Evolutionary conservation across 352 stramenopile species (phyloP).

Genomic region (Phytopythium oedochilum): DNA sequence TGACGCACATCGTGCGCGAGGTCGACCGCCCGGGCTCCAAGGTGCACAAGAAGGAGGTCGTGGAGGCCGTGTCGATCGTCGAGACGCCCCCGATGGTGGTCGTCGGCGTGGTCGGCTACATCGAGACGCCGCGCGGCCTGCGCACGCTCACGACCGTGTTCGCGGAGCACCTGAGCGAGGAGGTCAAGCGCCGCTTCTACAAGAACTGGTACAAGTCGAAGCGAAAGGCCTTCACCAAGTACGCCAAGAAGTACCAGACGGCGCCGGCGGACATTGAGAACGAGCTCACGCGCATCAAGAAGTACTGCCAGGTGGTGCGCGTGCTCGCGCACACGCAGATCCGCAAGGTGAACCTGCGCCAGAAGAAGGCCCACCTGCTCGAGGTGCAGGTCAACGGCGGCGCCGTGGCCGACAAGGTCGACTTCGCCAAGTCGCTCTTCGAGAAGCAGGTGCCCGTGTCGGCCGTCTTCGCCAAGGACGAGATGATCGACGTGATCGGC

Average conservation of each 20-base stretch:
- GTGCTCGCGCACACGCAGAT: conserved; percentile 99
- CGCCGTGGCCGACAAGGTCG: conserved; percentile 96
- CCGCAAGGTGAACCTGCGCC: conserved; percentile 98
- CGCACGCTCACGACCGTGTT: conserved; percentile 99
- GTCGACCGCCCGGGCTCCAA: conserved; percentile 99
- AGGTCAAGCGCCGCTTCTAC: conserved; percentile 99
- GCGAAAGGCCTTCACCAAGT: conserved; percentile 99
- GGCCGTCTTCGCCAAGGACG: conserved; percentile 94
- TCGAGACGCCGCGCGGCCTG: conserved; percentile 98
- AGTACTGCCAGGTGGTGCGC: conserved; percentile 99
- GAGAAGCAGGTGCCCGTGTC: conserved; percentile 98
- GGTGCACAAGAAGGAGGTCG: conserved; percentile 99
- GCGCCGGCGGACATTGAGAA: conserved; percentile 91
- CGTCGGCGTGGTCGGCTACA: conserved; percentile 99
- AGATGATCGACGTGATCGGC: conserved; percentile 98
- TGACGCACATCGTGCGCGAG: conserved; percentile 99
- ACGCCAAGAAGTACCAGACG: conserved; percentile 99
- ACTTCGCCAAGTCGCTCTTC: conserved; percentile 99
- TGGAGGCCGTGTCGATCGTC: conserved; percentile 99
- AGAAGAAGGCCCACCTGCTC: conserved; percentile 99
- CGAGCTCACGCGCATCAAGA: conserved; percentile 99
- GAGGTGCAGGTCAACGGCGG: conserved; percentile 99
- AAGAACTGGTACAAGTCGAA: conserved; percentile 99
- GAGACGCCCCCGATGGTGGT: conserved; percentile 99
- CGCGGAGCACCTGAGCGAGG: conserved; percentile 98